Percentiles rank a stretch among this genome's conserved stretches.
phyloP scores from a whole-genome alignment of 2,329 filamentous ascomycete species.

The Fusarium sp. region DNA sequence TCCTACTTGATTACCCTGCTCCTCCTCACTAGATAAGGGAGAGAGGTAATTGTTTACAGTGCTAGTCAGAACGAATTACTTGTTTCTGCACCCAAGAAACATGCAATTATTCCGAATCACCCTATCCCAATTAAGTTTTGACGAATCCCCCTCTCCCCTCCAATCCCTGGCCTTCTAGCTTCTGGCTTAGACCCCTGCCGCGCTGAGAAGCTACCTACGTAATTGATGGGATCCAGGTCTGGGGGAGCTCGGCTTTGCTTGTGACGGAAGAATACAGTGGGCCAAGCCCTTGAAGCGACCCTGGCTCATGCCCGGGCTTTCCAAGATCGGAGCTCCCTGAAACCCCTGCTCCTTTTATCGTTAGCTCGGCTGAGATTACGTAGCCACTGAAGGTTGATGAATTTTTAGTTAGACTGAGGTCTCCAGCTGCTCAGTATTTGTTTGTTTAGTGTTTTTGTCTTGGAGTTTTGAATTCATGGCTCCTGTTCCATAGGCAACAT shows the following conservation, averaged over 20 bases:
- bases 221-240: constrained; percentile 39
- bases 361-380: constrained; percentile 25
- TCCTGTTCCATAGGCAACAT: not conserved
- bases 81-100: constrained; percentile 4
- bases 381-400: constrained; percentile 6
- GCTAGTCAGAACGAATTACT: not conserved
- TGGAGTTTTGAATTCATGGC: constrained; percentile 15
- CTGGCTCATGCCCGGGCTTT: constrained; percentile 18
- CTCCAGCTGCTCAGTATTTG: constrained; percentile 7
- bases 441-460: not conserved
- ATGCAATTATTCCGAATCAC: constrained; percentile 23
- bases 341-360: constrained; percentile 34
- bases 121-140: constrained; percentile 15
- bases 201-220: constrained; percentile 46
- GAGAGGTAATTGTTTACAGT: constrained; percentile 8
- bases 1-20: not conserved
- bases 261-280: constrained; percentile 24
- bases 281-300: constrained; percentile 17
- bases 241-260: constrained; percentile 36
- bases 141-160: constrained; percentile 13
- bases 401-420: not conserved
- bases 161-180: constrained; percentile 2
- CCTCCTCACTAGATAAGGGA: not conserved
- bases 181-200: constrained; percentile 36
- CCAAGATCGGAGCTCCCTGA: constrained; percentile 36